Evolutionary conservation across 768 basidiomycete species (phyloP).

Genomic region (Guyanaporus albipodus): DNA sequence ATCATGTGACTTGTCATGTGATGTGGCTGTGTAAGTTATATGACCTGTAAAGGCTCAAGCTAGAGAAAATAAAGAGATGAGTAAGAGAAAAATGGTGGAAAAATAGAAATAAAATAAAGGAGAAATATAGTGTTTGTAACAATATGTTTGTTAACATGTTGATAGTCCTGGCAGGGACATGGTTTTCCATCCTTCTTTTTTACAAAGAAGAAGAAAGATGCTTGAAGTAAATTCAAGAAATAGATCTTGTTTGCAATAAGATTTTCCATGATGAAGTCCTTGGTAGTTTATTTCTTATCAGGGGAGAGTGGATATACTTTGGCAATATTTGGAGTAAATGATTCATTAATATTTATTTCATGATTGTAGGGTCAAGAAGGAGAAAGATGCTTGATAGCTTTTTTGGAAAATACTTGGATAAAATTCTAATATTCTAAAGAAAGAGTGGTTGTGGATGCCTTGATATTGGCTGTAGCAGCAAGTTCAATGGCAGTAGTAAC

Average conservation of each 20-base stretch:
- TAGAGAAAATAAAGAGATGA: too few relatives aligned
- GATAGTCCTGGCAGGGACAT: not conserved
- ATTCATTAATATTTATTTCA: not conserved
- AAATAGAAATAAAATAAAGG: too few relatives aligned
- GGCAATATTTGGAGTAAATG: too few relatives aligned
- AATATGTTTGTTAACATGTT: not conserved
- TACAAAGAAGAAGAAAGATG: not conserved
- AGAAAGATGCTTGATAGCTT: not conserved
- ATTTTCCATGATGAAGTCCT: not conserved
- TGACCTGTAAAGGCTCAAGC: too few relatives aligned
- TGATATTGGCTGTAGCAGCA: too few relatives aligned
- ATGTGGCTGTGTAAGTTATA: too few relatives aligned
- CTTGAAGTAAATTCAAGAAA: not conserved
- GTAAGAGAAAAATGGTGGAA: too few relatives aligned
- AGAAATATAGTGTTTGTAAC: too few relatives aligned
- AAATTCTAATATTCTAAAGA: not conserved
- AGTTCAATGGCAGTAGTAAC: too few relatives aligned
- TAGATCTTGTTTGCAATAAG: not conserved
- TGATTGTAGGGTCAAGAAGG: not conserved
- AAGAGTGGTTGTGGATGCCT: not conserved
- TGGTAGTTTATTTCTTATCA: not conserved
- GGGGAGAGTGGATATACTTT: too few relatives aligned
- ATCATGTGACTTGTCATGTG: too few relatives aligned
- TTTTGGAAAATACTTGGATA: not conserved
- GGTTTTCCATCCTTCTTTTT: not conserved